Evolutionary conservation across 2,329 filamentous ascomycete genomes (phyloP).

Genomic region (Ascochyta fabae): DNA sequence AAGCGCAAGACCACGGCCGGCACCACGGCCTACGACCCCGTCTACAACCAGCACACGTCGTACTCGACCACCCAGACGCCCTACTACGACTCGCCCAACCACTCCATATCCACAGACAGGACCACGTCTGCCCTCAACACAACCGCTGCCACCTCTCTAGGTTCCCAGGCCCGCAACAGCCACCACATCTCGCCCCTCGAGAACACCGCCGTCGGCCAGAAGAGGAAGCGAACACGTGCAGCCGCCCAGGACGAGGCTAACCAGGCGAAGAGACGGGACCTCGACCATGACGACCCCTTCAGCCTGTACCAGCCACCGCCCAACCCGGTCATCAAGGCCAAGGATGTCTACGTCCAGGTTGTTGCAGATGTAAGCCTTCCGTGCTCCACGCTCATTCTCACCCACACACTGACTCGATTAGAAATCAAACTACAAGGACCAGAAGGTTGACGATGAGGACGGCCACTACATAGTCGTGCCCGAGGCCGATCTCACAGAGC

Average conservation of each 20-base stretch:
- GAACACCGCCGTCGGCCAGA: conserved; percentile 75
- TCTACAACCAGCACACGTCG: conserved; percentile 73
- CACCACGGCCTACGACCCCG: conserved; percentile 68
- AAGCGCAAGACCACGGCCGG: conserved; percentile 71
- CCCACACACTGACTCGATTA: conserved; percentile 39
- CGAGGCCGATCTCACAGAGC: conserved; percentile 82
- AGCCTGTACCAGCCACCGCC: conserved; percentile 85
- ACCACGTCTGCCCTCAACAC: conserved; percentile 82
- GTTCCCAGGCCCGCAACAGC: conserved; percentile 67
- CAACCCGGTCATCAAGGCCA: conserved; percentile 87
- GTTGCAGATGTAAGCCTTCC: conserved; percentile 61
- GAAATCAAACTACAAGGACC: conserved; percentile 58
- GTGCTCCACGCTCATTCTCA: neutral
- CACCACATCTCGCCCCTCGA: conserved; percentile 67
- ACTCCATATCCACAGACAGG: conserved; percentile 81
- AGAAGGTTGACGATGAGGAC: conserved; percentile 93
- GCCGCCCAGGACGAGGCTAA: conserved; percentile 84
- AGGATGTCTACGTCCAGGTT: conserved; percentile 65
- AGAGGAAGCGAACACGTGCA: conserved; percentile 86
- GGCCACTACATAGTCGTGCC: conserved; percentile 95
- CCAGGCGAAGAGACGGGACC: conserved; percentile 66
- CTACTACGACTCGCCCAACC: conserved; percentile 69
- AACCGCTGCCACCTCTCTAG: conserved; percentile 86
- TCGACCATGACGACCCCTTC: conserved; percentile 75
- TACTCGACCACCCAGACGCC: conserved; percentile 78